phyloP scores from a whole-genome alignment of 441 rosid species.

The Pelargonium citronellum region DNA sequence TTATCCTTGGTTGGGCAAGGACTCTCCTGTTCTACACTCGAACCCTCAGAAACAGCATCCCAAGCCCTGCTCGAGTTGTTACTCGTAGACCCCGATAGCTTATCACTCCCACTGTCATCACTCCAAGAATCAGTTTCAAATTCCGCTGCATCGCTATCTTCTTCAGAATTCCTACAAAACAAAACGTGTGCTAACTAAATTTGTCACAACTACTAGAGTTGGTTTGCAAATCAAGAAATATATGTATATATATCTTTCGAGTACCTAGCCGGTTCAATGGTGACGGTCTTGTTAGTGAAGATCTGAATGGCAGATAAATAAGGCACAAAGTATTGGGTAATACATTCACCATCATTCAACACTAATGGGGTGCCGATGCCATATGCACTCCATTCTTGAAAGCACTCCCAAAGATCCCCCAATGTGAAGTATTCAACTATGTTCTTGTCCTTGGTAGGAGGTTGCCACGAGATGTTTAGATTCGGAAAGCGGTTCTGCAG shows the following conservation, averaged over 20 bases:
- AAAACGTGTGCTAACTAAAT: neutral
- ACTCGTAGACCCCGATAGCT: slow-evolving; percentile 54
- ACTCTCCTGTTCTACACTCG: slow-evolving; percentile 37
- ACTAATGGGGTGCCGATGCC: slow-evolving; percentile 44
- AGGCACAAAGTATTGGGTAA: slow-evolving; percentile 60
- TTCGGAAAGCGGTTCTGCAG: neutral
- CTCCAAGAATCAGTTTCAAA: slow-evolving; percentile 51
- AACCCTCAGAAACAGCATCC: slow-evolving; percentile 63
- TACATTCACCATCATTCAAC: slow-evolving; percentile 31
- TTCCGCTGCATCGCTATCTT: slow-evolving; percentile 33
- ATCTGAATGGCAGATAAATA: slow-evolving; percentile 68
- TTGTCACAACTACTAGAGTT: neutral
- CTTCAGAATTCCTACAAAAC: slow-evolving; percentile 32
- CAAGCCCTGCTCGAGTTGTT: slow-evolving; percentile 56
- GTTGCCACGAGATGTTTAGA: slow-evolving; percentile 40
- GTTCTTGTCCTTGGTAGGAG: slow-evolving; percentile 34
- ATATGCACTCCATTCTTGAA: slow-evolving; percentile 65
- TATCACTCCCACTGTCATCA: slow-evolving; percentile 59
- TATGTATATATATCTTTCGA: neutral
- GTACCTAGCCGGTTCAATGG: slow-evolving; percentile 36
- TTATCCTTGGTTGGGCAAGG: slow-evolving; percentile 24
- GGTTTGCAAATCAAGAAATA: neutral
- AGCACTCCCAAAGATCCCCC: slow-evolving; percentile 62
- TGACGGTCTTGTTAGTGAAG: slow-evolving; percentile 34
- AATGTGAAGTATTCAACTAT: slow-evolving; percentile 44